Percentiles rank a stretch among this genome's conserved stretches.
Evolutionary conservation across 192 early-diverging fungal species (phyloP).

Genomic region (Glomus cerebriforme): DNA sequence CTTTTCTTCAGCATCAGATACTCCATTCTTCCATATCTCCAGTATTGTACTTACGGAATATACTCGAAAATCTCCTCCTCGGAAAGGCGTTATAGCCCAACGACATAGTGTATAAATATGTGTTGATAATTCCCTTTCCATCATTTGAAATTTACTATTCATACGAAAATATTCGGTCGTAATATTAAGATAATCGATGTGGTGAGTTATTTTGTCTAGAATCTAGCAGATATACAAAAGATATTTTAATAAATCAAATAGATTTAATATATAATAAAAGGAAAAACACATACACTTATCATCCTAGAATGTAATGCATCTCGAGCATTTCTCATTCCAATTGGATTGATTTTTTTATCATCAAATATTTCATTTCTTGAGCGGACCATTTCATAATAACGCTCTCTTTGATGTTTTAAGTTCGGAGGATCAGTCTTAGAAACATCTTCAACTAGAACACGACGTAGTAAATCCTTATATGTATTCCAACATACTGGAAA

Average conservation of each 20-base stretch:
- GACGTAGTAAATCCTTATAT: conserved; percentile 45
- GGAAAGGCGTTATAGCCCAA: conserved; percentile 52
- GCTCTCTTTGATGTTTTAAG: not conserved
- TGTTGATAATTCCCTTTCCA: conserved; percentile 12
- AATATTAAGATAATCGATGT: conserved; percentile 33
- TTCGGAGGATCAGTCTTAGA: conserved; percentile 34
- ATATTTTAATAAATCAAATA: not conserved
- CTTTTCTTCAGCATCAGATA: conserved; percentile 28
- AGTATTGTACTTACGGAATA: conserved; percentile 53
- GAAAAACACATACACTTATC: not conserved
- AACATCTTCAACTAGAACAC: conserved; percentile 44
- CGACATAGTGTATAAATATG: conserved; percentile 48
- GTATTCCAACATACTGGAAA: conserved; percentile 54
- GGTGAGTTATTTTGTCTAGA: conserved; percentile 37
- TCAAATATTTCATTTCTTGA: conserved; percentile 19
- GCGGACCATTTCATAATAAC: not conserved
- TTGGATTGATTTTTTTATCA: not conserved
- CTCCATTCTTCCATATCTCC: conserved; percentile 38
- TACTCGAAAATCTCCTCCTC: conserved; percentile 49
- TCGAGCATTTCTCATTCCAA: not conserved
- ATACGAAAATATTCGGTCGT: conserved; percentile 36
- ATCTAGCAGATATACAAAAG: conserved; percentile 26
- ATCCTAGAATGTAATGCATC: conserved; percentile 2
- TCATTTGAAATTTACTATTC: conserved; percentile 6
- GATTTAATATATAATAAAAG: not conserved